Evolutionary conservation across 768 basidiomycete species (phyloP), one percentile per base, ranked within the genome.

Genomic region (Lanmaoa pseudosensibilis): DNA sequence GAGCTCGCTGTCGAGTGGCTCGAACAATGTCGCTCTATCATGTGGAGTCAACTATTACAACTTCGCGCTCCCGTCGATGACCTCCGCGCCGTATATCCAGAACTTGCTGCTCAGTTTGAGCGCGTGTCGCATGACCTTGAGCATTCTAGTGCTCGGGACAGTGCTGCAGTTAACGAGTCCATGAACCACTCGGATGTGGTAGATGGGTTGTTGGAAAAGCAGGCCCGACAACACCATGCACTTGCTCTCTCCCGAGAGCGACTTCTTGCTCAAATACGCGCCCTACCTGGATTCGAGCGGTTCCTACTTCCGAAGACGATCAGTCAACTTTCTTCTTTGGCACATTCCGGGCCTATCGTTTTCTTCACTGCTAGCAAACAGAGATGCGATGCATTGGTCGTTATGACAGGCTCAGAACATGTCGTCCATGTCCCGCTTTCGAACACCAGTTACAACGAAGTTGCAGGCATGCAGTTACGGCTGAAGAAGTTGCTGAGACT

Each of bases 1-100:
- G 54, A 34, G 16, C 39, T 50, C 13, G 54, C 54, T 12, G 47
- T 50, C 18, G 49, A 50, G 27, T 50, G 49, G 49, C 49, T 50
- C 2, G 49, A 37, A 8, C 49, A 50, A 39, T 39, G 50, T 11
- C 50, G 50, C 6, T 51, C 50, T 8, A 30, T 51, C n/a, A 19
- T 51, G 21, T 51, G 50, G 50, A 33, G 7, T 21, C 50, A 51
- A 8, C 30, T 51, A 7, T 39, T 30, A 21, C 50, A 51, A 19
- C 50, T 51, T 16, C 50, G 50, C 4, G 41, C 39, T 15, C 50
- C 40, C 13, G 21, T 43, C 6, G 50, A 52, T 7, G 19, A 40
- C 10, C 15, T 52, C n/a, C 38, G 21, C 15, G 10, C 6, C 0
- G 4, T 2, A 18, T 21, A 40, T 40, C 39, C 39, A 0, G n/a